Base-by-base conservation (phyloP, 106 monocot genomes). In the Dendrobium catenatum region DNA sequence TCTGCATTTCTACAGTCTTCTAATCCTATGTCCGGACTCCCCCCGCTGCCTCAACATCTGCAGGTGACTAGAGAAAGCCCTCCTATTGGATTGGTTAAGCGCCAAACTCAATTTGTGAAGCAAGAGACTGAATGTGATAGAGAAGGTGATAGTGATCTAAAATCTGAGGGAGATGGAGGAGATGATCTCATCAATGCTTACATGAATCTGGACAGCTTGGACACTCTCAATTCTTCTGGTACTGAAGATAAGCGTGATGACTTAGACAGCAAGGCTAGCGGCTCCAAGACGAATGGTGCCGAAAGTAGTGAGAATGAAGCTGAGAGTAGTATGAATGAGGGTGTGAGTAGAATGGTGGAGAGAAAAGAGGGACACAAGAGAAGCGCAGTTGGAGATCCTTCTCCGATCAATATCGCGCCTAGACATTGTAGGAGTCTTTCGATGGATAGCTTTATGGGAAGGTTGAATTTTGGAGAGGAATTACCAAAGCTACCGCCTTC, bases 251-350 rank as follows among this genome's bases (percentile, higher is more conserved):
- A 78, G 42, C 83, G 81, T 13, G 92, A 89, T 41, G 88, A 88
- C 29, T 54, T 82, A 44, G 82, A 89, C 42, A 89, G 89, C 80
- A 80, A 87, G 58, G 87, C 80, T 19, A 89, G 91, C 61, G 91
- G 89, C 43, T 81, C 94, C 1, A 88, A 77, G 74, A 88, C 84
- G 9, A 91, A 81, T n/a, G 86, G 84, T 1, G 80, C 84, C 9
- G 92, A 94, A 18, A 94, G 92, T 73, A 93, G 92, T 27, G 92
- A 95, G 72, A 93, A 95, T 44, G 95, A 92, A 81, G 95, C 89
- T 0, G 92, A 93, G 84, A 95, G 95, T 82, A 89, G 91, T 77
- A 77, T 87, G 7, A 91, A 85, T 40, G 90, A 89, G 82, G 82
- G 85, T 33, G 37, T 64, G 24, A 54, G 43, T 67, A 66, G 43